A percentile compares a stretch with the other conserved stretches of the same genome.
Evolutionary conservation across 345 rosid genomes (phyloP).

Genomic region (Rubroshorea leprosula): DNA sequence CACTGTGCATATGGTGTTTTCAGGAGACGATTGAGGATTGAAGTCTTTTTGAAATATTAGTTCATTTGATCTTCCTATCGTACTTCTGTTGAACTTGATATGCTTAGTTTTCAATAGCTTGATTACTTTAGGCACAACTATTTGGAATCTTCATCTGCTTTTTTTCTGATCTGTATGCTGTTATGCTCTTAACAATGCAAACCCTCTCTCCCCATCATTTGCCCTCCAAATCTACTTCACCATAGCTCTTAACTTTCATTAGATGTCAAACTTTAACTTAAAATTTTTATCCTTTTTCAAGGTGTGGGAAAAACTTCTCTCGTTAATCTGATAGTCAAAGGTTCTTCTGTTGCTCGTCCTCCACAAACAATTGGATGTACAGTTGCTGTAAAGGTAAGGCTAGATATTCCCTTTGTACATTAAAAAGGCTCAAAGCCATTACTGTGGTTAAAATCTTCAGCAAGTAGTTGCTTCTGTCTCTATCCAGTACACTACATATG

Average conservation of each 20-base stretch:
- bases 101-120: background rate
- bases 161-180: background rate
- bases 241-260: slow-evolving; percentile 4
- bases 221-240: background rate
- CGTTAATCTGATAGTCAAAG: slow-evolving; percentile 79
- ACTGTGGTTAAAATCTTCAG: slow-evolving; percentile 16
- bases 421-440: slow-evolving; percentile 5
- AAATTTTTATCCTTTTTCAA: slow-evolving; percentile 20
- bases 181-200: background rate
- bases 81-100: background rate
- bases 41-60: background rate
- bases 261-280: slow-evolving; percentile 14
- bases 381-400: slow-evolving; percentile 88
- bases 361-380: slow-evolving; percentile 95
- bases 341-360: slow-evolving; percentile 62
- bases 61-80: background rate
- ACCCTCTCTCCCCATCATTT: background rate
- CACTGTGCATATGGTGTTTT: background rate
- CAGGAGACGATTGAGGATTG: background rate
- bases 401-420: slow-evolving; percentile 5
- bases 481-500: slow-evolving; percentile 64
- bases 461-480: slow-evolving; percentile 12
- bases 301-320: slow-evolving; percentile 98
- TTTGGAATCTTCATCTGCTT: background rate
- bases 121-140: background rate